Percentiles rank a stretch among this genome's conserved stretches.
These are phyloP conservation scores for Trypanosoma congolense DNA, from an alignment of 208 protist species.

Conservation along the genomic window DNA sequence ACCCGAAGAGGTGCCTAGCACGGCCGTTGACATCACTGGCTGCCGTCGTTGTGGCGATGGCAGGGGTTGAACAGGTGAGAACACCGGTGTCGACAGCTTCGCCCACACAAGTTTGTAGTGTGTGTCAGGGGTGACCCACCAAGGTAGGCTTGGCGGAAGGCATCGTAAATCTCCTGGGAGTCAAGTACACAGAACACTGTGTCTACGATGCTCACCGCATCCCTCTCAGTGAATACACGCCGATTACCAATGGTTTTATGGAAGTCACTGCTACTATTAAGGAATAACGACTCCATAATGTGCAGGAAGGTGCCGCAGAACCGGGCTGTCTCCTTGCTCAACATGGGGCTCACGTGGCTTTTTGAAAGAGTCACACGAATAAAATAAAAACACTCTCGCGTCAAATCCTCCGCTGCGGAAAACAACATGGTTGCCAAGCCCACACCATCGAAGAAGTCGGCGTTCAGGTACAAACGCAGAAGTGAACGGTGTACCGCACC, in stretches of 20 bases:
- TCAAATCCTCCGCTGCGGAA: conserved; percentile 10
- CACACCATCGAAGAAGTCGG: conserved; percentile 46
- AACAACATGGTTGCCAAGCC: conserved; percentile 28
- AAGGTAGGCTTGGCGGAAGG: conserved; percentile 50
- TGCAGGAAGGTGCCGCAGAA: conserved; percentile 60
- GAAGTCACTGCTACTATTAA: conserved; percentile 1
- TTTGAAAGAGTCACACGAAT: conserved; percentile 31
- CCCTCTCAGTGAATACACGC: conserved; percentile 17
- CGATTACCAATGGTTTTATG: conserved; percentile 1
- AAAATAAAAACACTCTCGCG: conserved; percentile 57
- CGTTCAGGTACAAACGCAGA: conserved; percentile 65
- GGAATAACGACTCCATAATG: conserved; percentile 39
- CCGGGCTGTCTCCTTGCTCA: conserved; percentile 53
- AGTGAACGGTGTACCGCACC: conserved; percentile 62
- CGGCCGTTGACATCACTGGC: background rate
- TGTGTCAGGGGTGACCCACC: background rate
- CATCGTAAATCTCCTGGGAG: conserved; percentile 29
- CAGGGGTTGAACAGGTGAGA: background rate
- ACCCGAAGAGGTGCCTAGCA: background rate
- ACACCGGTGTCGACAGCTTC: conserved; percentile 13
- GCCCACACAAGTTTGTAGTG: conserved; percentile 19
- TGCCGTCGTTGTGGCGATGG: conserved; percentile 1
- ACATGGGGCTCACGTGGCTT: conserved; percentile 34
- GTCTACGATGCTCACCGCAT: conserved; percentile 20
- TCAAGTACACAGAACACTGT: conserved; percentile 15